These are phyloP conservation scores for Cucurbitaria berberidis DNA, from an alignment of 2,329 filamentous ascomycete genomes.

Conservation along the genomic window DNA sequence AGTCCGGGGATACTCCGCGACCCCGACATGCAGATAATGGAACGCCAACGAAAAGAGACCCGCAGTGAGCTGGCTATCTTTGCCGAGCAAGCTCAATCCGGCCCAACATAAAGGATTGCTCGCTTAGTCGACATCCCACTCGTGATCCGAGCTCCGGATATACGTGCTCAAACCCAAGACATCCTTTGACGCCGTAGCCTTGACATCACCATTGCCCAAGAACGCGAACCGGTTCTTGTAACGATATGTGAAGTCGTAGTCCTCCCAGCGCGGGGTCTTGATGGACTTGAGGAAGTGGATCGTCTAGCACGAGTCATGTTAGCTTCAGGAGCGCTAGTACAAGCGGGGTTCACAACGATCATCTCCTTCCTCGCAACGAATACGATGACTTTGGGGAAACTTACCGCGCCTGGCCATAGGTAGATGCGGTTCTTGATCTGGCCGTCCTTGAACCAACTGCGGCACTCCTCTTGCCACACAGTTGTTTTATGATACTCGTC, in stretches of 20 bases:
- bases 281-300: conserved; percentile 50
- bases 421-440: conserved; percentile 44
- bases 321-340: conserved; percentile 26
- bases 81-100: neutral
- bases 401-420: conserved; percentile 43
- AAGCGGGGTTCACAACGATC: conserved; percentile 31
- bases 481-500: conserved; percentile 40
- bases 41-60: conserved; percentile 1
- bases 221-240: conserved; percentile 43
- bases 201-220: conserved; percentile 52
- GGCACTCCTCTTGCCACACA: conserved; percentile 43
- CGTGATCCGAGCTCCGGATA: conserved; percentile 53
- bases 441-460: conserved; percentile 45
- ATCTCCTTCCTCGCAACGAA: neutral
- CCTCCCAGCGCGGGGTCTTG: conserved; percentile 51
- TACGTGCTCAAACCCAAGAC: conserved; percentile 53
- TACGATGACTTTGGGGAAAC: conserved; percentile 6
- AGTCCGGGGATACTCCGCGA: neutral
- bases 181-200: conserved; percentile 51
- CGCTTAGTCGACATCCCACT: conserved; percentile 54
- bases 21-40: neutral
- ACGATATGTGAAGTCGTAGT: conserved; percentile 53
- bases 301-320: conserved; percentile 39
- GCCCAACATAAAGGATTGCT: neutral
- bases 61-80: conserved; percentile 3